Evolutionary conservation across 1,139 yeast genomes (phyloP), one percentile per base, ranked within the genome.

Genomic region (Magnusiomyces paraingens): DNA sequence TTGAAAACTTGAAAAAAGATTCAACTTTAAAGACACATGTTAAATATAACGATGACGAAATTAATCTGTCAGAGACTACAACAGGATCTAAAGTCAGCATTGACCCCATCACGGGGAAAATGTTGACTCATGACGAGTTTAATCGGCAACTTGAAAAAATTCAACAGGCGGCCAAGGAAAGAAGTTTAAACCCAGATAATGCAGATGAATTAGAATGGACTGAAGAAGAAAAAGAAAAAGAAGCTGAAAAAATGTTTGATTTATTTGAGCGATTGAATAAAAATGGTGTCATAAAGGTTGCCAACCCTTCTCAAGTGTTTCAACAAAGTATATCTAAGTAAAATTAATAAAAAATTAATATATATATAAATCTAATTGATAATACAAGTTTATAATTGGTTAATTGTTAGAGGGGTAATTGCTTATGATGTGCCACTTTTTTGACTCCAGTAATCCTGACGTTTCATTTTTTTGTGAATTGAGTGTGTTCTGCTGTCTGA

Each of bases 141-240:
- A 40, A 47, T 29, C 45, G 38, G 42, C 54, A 53, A 44, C 46
- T 35, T 11, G 49, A 47, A 5, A 39, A 45, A 29, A 45, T 45
- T 39, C 36, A 45, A 18, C 21, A 14, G 36, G 21, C 14, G 15
- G 47, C 32, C 42, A 55, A 32, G n/a, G 22, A 46, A 11, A 20
- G 40, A 2, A 4, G 4, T n/a, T n/a, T 14, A 36, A n/a, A 6
- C 11, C 42, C 43, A 17, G 43, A 46, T 42, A 20, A 42, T 38
- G 45, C 40, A 8, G 48, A 43, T n/a, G 50, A 39, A 40, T 50
- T 32, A 10, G 53, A 55, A 15, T 60, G 70, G 55, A 71, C 79
- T 1, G 73, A 71, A n/a, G 79, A 75, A 53, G 84, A 80, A 58
- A 79, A 80, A 61, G 81, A 78, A 56, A 63, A 64, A 10, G 84